Base-by-base conservation (phyloP, 2,329 filamentous ascomycete species). In the Lanzia echinophila region DNA sequence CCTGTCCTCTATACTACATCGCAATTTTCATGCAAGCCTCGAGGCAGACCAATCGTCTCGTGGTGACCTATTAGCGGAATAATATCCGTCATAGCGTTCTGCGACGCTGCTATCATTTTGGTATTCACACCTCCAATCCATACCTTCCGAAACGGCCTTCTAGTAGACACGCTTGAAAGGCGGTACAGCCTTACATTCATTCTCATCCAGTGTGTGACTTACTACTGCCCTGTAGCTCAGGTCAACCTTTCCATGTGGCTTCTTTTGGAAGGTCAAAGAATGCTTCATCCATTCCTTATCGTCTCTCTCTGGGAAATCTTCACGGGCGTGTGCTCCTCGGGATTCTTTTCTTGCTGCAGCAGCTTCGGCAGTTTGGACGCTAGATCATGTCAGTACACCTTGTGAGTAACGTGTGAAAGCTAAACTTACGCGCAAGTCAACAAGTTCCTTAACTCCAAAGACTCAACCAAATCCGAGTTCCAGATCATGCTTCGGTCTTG, bases 401-500 rank as follows among this genome's bases (percentile, higher is more conserved):
- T 2, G 12, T 12, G 13, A 44, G 47, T 3, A n/a, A 43, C 17
- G 38, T 3, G 10, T 6, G 41, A 20, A 31, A 20, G 36, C 48
- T 15, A 7, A 49, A 68, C 86, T 77, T 84, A 90, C 83, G 91
- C 92, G 84, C 94, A 97, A 68, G 94, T 97, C 70, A 99, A 77
- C 68, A 99, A 74, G 74, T 99, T 99, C 69, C 91, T 83, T 68
- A 97, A 79, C 76, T 99, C 94, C 54, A 99, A 83, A 7, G 92
- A 95, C 81, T 97, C 92, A 58, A 96, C 90, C 38, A 97, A 83
- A 69, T 97, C 92, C 22, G 88, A 90, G 84, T 97, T 97, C 92
- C 92, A 97, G 78, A 97, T 97, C 92, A 97, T 96, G 81, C 89
- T 95, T 73, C 94, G 88, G 74, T 97, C 92, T 83, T 96, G 95